Conservation (phyloP, 192 early-diverging fungal species). For the Coemansia javaensis region DNA sequence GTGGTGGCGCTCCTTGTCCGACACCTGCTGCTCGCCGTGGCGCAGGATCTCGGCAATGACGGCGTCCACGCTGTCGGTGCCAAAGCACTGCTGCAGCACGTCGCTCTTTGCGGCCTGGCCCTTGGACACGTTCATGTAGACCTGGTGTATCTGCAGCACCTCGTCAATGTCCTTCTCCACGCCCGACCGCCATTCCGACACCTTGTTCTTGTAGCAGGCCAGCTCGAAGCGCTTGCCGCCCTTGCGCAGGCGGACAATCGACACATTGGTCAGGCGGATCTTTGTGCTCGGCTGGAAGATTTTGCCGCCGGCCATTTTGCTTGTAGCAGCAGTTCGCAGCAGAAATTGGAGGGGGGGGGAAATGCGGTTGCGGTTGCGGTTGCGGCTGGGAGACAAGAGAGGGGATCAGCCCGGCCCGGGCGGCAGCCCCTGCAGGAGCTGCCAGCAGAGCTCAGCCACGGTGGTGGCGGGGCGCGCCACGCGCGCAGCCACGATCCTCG, state of each 20-base stretch:
- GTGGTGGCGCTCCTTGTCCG: slow-evolving; percentile 90
- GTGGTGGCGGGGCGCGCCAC: slow-evolving; percentile 9
- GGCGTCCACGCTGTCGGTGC: slow-evolving; percentile 76
- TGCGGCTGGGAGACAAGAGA: too few species aligned
- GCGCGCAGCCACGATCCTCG: slow-evolving; percentile 7
- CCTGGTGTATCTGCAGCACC: slow-evolving; percentile 89
- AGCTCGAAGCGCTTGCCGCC: slow-evolving; percentile 98
- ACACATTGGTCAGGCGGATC: slow-evolving; percentile 90
- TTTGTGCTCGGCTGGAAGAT: slow-evolving; percentile 46
- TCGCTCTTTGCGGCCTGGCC: slow-evolving; percentile 89
- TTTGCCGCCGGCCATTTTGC: slow-evolving; percentile 30
- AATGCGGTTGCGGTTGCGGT: neutral
- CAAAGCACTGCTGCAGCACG: slow-evolving; percentile 83
- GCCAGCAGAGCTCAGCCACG: slow-evolving; percentile 16
- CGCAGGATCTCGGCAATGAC: slow-evolving; percentile 83
- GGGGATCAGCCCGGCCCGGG: too few species aligned
- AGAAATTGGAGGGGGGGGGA: slow-evolving; percentile 1
- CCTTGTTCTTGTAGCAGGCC: slow-evolving; percentile 99
- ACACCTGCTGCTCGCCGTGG: slow-evolving; percentile 96
- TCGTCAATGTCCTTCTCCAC: slow-evolving; percentile 96
- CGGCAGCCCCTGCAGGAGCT: slow-evolving; percentile 9
- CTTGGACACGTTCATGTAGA: slow-evolving; percentile 96
- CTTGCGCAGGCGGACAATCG: slow-evolving; percentile 89
- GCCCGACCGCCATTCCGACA: slow-evolving; percentile 88
- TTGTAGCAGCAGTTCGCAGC: neutral